phyloP scores from a whole-genome alignment of 2,329 filamentous ascomycete genomes.

The Aspergillus sp. region DNA sequence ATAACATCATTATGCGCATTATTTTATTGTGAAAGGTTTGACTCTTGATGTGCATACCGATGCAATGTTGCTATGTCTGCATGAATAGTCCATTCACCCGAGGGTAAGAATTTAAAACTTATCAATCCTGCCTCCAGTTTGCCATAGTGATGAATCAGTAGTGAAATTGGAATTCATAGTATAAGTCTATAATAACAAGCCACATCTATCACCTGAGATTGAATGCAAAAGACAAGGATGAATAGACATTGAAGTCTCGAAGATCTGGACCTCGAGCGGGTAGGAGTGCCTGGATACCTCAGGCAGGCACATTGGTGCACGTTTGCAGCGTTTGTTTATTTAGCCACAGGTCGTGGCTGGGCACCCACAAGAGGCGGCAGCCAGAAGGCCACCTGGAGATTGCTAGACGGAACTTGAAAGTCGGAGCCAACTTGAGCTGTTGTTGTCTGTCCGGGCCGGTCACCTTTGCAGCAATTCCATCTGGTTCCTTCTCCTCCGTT shows the following conservation, averaged over 20 bases:
- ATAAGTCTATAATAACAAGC: too few relatives aligned
- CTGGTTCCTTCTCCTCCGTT: constrained; percentile 2
- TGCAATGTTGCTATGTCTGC: too few relatives aligned
- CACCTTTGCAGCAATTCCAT: constrained; percentile 15
- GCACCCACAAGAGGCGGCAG: constrained; percentile 29
- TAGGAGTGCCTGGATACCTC: background rate
- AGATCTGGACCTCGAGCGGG: background rate
- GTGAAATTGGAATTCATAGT: too few relatives aligned
- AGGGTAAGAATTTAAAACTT: too few relatives aligned
- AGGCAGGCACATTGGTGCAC: constrained; percentile 29
- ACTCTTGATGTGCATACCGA: too few relatives aligned
- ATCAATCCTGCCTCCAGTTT: too few relatives aligned
- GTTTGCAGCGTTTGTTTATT: constrained; percentile 42
- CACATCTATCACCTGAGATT: too few relatives aligned
- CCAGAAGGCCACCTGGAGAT: constrained; percentile 42
- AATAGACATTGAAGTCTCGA: background rate
- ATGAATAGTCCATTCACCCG: too few relatives aligned
- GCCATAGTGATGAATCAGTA: too few relatives aligned
- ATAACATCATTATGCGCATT: too few relatives aligned
- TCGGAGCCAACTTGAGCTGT: constrained; percentile 19
- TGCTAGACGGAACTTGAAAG: constrained; percentile 8
- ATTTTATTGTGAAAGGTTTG: too few relatives aligned
- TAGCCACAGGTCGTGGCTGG: constrained; percentile 24
- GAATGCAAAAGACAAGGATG: too few relatives aligned
- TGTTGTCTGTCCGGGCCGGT: constrained; percentile 17